Evolutionary conservation across 805 yeast species (phyloP).

Genomic region (Pichia paraexigua): DNA sequence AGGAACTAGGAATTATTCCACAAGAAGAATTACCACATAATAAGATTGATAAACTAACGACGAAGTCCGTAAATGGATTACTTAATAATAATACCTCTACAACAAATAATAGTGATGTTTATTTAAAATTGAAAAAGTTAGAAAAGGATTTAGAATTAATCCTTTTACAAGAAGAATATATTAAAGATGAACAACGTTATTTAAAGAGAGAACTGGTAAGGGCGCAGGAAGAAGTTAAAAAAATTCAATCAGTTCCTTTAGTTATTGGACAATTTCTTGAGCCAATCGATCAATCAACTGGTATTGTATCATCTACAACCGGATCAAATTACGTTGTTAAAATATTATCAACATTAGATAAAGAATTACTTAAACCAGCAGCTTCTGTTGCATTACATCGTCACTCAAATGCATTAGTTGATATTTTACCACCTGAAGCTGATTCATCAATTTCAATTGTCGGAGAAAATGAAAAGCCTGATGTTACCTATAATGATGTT

Average conservation of each 20-base stretch:
- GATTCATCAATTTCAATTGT: conserved; percentile 93
- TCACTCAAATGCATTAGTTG: conserved; percentile 96
- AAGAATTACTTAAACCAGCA: conserved; percentile 90
- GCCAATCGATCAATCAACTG: conserved; percentile 94
- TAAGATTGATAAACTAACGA: conserved; percentile 9
- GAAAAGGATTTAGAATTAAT: conserved; percentile 86
- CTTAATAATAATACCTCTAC: conserved; percentile 11
- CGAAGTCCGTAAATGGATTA: conserved; percentile 11
- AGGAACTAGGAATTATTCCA: conserved; percentile 50
- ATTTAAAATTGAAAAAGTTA: conserved; percentile 74
- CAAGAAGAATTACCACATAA: conserved; percentile 11
- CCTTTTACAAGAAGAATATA: conserved; percentile 87
- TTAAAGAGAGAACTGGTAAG: conserved; percentile 87
- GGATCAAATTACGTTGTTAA: conserved; percentile 97
- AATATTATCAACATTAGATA: conserved; percentile 86
- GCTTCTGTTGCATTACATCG: conserved; percentile 97
- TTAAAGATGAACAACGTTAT: conserved; percentile 97
- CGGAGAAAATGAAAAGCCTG: conserved; percentile 89
- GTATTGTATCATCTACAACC: conserved; percentile 94
- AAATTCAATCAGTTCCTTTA: conserved; percentile 94
- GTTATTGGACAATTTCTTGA: conserved; percentile 98
- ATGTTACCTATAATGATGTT: conserved; percentile 91
- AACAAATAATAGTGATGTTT: conserved; percentile 51
- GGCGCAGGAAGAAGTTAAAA: conserved; percentile 97
- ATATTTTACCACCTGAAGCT: conserved; percentile 97